These are phyloP conservation scores for Flagelloscypha sp. DNA, from an alignment of 768 basidiomycete genomes.

Conservation along the genomic window DNA sequence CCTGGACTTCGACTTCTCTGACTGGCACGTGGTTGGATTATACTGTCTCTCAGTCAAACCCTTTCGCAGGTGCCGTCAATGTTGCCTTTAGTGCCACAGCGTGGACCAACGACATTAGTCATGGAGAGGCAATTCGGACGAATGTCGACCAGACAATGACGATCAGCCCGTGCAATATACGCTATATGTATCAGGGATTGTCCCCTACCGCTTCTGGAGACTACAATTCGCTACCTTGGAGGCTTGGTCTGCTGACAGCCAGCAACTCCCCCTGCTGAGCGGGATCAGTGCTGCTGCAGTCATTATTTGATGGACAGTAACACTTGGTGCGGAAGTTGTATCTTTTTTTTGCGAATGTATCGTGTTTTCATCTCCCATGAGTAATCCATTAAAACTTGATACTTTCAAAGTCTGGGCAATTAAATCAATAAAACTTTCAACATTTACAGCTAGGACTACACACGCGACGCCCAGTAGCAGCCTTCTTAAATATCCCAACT, in stretches of 20 bases:
- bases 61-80: constrained; percentile 12
- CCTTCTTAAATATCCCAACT: too few relatives aligned
- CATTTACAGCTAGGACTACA: too few relatives aligned
- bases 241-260: constrained; percentile 11
- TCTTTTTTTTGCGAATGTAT: too few relatives aligned
- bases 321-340: too few relatives aligned
- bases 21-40: constrained; percentile 8
- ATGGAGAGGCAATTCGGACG: constrained; percentile 10
- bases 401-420: too few relatives aligned
- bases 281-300: too few relatives aligned
- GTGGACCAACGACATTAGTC: constrained; percentile 13
- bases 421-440: too few relatives aligned
- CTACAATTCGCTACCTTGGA: constrained; percentile 10
- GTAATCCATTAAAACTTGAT: too few relatives aligned
- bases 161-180: constrained; percentile 11
- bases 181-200: constrained; percentile 12
- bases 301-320: too few relatives aligned
- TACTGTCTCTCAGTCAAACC: constrained; percentile 4
- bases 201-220: constrained; percentile 4
- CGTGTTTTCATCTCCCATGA: too few relatives aligned
- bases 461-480: too few relatives aligned
- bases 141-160: constrained; percentile 11
- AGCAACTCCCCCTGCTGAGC: too few relatives aligned
- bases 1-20: constrained; percentile 10
- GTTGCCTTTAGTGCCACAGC: constrained; percentile 9